Conservation (phyloP, 352 stramenopile species). For the Phytopythium mirpurense region DNA sequence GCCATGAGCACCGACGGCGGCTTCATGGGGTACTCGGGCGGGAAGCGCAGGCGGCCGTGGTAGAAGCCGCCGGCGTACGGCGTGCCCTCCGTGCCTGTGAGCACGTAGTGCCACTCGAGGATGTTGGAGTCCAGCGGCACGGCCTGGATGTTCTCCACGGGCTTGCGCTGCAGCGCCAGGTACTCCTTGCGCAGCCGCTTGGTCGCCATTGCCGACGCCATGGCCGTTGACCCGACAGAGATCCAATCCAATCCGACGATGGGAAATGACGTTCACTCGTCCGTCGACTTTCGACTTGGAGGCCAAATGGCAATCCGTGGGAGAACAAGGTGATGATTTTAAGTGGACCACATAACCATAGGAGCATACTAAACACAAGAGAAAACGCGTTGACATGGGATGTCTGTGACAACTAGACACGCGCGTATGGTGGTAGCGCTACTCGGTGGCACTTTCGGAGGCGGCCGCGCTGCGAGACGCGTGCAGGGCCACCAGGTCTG, state of each 20-base stretch:
- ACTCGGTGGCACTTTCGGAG: neutral
- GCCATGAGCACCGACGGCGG: conserved; percentile 94
- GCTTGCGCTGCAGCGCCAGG: conserved; percentile 85
- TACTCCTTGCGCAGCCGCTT: conserved; percentile 93
- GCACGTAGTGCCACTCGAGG: conserved; percentile 96
- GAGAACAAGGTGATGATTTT: neutral
- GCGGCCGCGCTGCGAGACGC: conserved; percentile 8
- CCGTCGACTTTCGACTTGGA: too few species aligned
- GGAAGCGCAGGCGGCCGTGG: conserved; percentile 91
- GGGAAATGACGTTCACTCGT: too few species aligned
- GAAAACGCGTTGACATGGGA: neutral
- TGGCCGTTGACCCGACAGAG: too few species aligned
- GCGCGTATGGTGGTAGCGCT: neutral
- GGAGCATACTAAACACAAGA: conserved; percentile 3
- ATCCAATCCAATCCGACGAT: too few species aligned
- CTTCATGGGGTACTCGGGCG: conserved; percentile 94
- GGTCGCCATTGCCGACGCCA: conserved; percentile 81
- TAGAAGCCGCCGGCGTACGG: conserved; percentile 90
- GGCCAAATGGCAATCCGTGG: too few species aligned
- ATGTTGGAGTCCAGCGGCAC: conserved; percentile 91
- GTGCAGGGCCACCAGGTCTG: conserved; percentile 71
- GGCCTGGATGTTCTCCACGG: conserved; percentile 88
- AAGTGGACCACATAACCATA: neutral
- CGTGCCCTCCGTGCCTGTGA: conserved; percentile 62
- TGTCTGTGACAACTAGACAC: neutral